Evolutionary conservation across 495 filamentous ascomycete species (phyloP).

Genomic region (Echria macrotheca): DNA sequence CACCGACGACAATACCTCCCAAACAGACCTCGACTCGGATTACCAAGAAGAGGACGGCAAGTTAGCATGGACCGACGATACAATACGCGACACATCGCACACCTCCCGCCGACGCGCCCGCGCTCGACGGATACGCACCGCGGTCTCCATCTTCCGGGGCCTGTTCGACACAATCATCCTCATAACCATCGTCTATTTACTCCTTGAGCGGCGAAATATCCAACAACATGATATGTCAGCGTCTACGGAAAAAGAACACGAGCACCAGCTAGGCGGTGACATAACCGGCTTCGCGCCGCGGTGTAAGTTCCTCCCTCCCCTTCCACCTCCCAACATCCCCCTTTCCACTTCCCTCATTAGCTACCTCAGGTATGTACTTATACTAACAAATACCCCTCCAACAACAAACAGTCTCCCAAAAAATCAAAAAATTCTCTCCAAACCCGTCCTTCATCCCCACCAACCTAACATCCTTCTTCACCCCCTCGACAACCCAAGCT

Average conservation of each 20-base stretch:
- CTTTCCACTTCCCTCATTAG: too few relatives aligned
- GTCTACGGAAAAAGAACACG: constrained; percentile 7
- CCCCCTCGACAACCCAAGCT: background rate
- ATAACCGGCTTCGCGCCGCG: constrained; percentile 35
- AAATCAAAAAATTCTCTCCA: constrained; percentile 38
- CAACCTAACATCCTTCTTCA: constrained; percentile 26
- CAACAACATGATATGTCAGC: too few relatives aligned
- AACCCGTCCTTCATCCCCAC: constrained; percentile 37
- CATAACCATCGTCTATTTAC: constrained; percentile 27
- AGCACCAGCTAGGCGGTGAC: constrained; percentile 30
- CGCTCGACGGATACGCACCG: background rate
- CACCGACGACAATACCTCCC: background rate
- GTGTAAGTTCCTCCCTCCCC: constrained; percentile 17
- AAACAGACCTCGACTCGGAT: background rate
- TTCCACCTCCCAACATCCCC: too few relatives aligned
- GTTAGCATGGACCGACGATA: constrained; percentile 15
- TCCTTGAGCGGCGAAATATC: constrained; percentile 28
- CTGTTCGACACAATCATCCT: constrained; percentile 32
- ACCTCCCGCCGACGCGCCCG: background rate
- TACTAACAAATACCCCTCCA: too few relatives aligned
- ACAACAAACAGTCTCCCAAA: constrained; percentile 32
- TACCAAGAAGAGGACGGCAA: constrained; percentile 1
- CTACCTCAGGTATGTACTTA: too few relatives aligned
- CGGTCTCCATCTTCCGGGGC: constrained; percentile 18
- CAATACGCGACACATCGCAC: too few relatives aligned